Base-by-base conservation (phyloP, 2,329 filamentous ascomycete genomes). In the Talaromyces verruculosus region DNA sequence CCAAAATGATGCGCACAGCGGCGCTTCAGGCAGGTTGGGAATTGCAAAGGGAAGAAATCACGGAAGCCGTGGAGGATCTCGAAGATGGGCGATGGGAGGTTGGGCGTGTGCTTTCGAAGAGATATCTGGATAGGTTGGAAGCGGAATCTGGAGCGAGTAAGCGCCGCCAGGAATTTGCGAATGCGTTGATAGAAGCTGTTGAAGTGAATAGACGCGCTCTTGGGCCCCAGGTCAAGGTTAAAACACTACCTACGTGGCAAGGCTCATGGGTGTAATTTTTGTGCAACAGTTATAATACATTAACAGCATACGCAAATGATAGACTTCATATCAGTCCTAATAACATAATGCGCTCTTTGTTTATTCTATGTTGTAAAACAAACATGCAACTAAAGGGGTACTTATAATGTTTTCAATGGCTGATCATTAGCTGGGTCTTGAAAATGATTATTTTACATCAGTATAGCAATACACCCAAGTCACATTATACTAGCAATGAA, bases 31-130 rank as follows among this genome's bases (percentile, higher is more conserved):
- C 45, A n/a, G 61, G 61, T 13, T 63, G 61, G 61, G 45, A 51
- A 53, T 30, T 53, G 2, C 10, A 63, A 39, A 53, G 25, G 33
- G 61, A 63, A 30, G 35, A 41, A 28, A 28, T 10, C 25, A 41
- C 35, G 22, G 19, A 63, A 39, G 47, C 30, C 17, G 6, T 19
- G 19, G 33, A 51, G 8, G 61, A 15, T 39, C 19, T 53, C 7
- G 30, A 39, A 41, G 61, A 63, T n/a, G 61, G 61, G 22, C 11
- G 33, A 30, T 51, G 61, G 47, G 61, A 63, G 45, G 61, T 63
- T 39, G 19, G 22, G 30, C 30, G 30, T 30, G 45, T 53, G 3
- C 61, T 63, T 51, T 63, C 61, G 15, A 61, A 61, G 45, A 30
- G 7, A 2, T 63, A 63, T 53, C n/a, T 39, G 37, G 47, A 63